phyloP scores from a whole-genome alignment of 2,329 filamentous ascomycete genomes.

The Apiospora koreana region DNA sequence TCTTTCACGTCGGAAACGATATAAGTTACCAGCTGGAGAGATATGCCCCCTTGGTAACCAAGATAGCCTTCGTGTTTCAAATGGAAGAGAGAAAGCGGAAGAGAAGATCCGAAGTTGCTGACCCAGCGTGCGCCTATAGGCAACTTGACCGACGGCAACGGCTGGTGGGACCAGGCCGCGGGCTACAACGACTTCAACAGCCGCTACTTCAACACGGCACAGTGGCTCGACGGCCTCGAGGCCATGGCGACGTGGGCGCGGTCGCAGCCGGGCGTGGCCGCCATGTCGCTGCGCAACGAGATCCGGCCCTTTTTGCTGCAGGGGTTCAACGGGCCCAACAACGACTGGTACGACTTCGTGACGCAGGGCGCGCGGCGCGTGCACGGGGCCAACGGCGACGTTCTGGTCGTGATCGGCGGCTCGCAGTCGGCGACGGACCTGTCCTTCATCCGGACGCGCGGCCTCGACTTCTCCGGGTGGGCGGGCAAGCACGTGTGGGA shows the following conservation, averaged over 20 bases:
- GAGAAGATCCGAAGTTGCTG: too few relatives aligned
- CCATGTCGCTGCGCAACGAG: constrained; percentile 60
- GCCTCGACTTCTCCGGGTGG: constrained; percentile 48
- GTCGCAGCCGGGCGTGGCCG: constrained; percentile 51
- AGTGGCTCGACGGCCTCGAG: constrained; percentile 54
- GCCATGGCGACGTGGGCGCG: constrained; percentile 53
- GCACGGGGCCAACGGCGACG: constrained; percentile 52
- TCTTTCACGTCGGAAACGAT: too few relatives aligned
- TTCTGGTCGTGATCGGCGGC: constrained; percentile 56
- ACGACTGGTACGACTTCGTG: constrained; percentile 53
- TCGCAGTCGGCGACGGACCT: constrained; percentile 56
- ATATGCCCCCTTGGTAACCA: too few relatives aligned
- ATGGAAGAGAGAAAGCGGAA: too few relatives aligned
- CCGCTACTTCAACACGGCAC: constrained; percentile 53
- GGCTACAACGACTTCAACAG: constrained; percentile 52
- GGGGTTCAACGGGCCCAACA: constrained; percentile 41
- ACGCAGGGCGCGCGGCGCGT: constrained; percentile 48
- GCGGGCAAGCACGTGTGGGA: constrained; percentile 59
- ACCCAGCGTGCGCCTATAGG: constrained; percentile 21
- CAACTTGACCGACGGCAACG: constrained; percentile 55
- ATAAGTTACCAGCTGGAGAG: too few relatives aligned
- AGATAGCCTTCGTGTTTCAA: too few relatives aligned
- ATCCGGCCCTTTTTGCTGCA: constrained; percentile 50
- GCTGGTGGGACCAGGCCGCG: constrained; percentile 57
- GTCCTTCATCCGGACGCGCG: constrained; percentile 39